Percentiles rank a stretch among this genome's conserved stretches.
phyloP scores from a whole-genome alignment of 495 filamentous ascomycete genomes.

The Glutinoglossum americanum region DNA sequence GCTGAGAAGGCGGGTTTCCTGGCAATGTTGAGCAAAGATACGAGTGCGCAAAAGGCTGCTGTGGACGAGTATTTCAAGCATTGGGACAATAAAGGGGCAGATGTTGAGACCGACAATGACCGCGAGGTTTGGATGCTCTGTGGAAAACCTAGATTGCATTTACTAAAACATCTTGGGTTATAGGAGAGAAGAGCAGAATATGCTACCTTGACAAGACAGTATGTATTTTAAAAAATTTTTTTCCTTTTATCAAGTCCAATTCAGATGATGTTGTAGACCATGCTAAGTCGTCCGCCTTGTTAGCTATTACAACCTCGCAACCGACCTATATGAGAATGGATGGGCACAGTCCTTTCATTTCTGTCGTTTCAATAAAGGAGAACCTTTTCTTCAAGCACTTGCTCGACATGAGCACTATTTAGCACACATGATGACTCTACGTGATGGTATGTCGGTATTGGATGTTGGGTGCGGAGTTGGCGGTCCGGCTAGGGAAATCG shows the following conservation, averaged over 20 bases:
- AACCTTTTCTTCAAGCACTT: slow-evolving; percentile 81
- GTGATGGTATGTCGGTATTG: slow-evolving; percentile 70
- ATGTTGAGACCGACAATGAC: slow-evolving; percentile 57
- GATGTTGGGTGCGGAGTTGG: slow-evolving; percentile 97
- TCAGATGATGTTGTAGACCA: slow-evolving; percentile 1
- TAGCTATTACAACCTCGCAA: slow-evolving; percentile 96
- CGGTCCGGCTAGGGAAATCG: slow-evolving; percentile 91
- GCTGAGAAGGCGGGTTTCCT: slow-evolving; percentile 47
- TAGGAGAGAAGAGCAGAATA: slow-evolving; percentile 75
- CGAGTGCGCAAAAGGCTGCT: slow-evolving; percentile 62
- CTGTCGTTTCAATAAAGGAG: slow-evolving; percentile 80
- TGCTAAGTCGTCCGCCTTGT: not conserved
- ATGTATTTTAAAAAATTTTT: slow-evolving; percentile 20
- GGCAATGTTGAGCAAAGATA: slow-evolving; percentile 73
- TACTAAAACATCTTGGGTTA: not conserved
- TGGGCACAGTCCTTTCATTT: slow-evolving; percentile 96
- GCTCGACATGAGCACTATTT: slow-evolving; percentile 98
- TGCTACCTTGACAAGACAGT: slow-evolving; percentile 87
- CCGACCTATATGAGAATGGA: slow-evolving; percentile 92
- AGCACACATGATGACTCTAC: slow-evolving; percentile 70
- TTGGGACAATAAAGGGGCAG: slow-evolving; percentile 84
- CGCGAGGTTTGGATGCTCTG: slow-evolving; percentile 38
- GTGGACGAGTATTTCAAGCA: slow-evolving; percentile 99
- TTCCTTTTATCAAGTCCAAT: not conserved
- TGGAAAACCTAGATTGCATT: not conserved